phyloP scores from a whole-genome alignment of 257 asterid genomes.

The Fraxinus quadrangulata region DNA sequence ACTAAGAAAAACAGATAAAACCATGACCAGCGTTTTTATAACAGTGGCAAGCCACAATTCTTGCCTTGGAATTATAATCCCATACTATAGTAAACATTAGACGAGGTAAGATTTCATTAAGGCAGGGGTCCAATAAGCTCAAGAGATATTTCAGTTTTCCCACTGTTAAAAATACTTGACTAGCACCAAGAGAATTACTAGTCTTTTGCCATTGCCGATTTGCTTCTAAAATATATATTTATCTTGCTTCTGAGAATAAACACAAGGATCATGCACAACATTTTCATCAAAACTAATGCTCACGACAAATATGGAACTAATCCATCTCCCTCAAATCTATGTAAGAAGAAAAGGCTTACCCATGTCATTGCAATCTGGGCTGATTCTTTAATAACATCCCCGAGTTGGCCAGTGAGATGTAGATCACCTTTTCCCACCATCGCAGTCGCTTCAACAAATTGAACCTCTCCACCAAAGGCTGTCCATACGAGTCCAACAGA shows the following conservation, averaged over 20 bases:
- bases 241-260: neutral
- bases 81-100: neutral
- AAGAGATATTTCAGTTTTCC: neutral
- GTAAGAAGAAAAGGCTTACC: slow-evolving; percentile 48
- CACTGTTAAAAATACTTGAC: neutral
- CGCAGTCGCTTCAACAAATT: slow-evolving; percentile 89
- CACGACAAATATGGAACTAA: slow-evolving; percentile 3
- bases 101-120: neutral
- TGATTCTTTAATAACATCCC: slow-evolving; percentile 96
- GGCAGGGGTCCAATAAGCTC: neutral
- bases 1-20: neutral
- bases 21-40: neutral
- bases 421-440: slow-evolving; percentile 97
- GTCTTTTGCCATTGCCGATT: neutral
- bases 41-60: neutral
- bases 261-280: slow-evolving; percentile 2
- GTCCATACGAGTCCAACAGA: slow-evolving; percentile 98
- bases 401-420: slow-evolving; percentile 98
- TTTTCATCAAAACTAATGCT: slow-evolving; percentile 14
- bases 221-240: neutral
- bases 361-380: slow-evolving; percentile 99
- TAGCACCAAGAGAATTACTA: neutral
- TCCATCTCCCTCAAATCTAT: neutral
- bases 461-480: slow-evolving; percentile 95
- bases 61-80: neutral